Evolutionary conservation across 192 early-diverging fungal species (phyloP).

Genomic region (Coemansia sp.): DNA sequence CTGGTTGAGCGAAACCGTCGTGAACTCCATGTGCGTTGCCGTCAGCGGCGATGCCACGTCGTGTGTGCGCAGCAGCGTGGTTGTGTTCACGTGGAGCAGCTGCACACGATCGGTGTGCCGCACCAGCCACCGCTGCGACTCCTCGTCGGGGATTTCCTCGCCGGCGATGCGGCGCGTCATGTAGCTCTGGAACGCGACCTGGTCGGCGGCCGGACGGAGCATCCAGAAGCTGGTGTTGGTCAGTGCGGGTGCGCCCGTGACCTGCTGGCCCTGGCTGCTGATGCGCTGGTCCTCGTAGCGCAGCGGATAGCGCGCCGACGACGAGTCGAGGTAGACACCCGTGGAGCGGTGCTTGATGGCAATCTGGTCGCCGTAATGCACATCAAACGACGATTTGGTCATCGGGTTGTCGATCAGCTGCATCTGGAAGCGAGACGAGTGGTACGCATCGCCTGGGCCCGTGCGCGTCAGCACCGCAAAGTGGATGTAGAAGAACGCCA

Average conservation of each 20-base stretch:
- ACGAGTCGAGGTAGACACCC: conserved; percentile 78
- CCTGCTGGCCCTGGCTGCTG: conserved; percentile 84
- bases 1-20: conserved; percentile 55
- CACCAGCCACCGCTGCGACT: conserved; percentile 57
- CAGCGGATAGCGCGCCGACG: conserved; percentile 75
- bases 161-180: conserved; percentile 25
- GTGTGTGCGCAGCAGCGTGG: conserved; percentile 67
- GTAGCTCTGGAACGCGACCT: conserved; percentile 25
- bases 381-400: conserved; percentile 62
- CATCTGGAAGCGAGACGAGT: conserved; percentile 88
- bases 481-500: conserved; percentile 93
- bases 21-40: conserved; percentile 80
- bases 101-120: conserved; percentile 63
- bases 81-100: conserved; percentile 60
- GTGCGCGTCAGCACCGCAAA: conserved; percentile 84
- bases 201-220: conserved; percentile 52
- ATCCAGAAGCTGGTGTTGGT: conserved; percentile 70
- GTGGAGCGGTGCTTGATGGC: conserved; percentile 78
- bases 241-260: conserved; percentile 64
- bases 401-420: conserved; percentile 82
- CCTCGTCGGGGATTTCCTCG: conserved; percentile 28
- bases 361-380: conserved; percentile 82
- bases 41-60: conserved; percentile 79
- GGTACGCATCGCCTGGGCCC: conserved; percentile 95
- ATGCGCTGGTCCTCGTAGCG: conserved; percentile 91